Base-by-base conservation (phyloP, 1,284 basidiomycete species). In the Trichosporon asahii region DNA sequence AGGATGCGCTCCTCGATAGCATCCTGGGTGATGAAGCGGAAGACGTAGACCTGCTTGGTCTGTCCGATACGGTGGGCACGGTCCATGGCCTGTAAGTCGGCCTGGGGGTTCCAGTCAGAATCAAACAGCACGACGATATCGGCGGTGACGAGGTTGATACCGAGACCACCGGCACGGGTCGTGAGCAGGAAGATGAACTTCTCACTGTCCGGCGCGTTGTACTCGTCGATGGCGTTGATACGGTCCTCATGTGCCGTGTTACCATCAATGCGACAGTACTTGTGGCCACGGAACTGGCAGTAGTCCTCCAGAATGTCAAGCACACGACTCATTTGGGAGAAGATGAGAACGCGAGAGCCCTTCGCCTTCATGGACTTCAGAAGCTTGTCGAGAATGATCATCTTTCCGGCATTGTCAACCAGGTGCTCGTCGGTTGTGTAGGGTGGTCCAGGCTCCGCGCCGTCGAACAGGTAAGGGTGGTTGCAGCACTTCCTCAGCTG, bases 81-180 rank as follows among this genome's bases (percentile, higher is more conserved):
- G 81, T 99, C 96, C 97, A 99, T 98, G 6, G 97, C 97, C 82
- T 99, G 97, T 68, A 99, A 83, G 86, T 99, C 97, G 3, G 96
- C 96, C 84, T 99, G 96, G 0, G 97, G 96, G 83, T 99, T 99
- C 96, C 96, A 99, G 83, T 99, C 97, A 74, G 91, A 93, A 80
- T 99, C 97, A 76, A 98, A 99, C n/a, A 99, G 85, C 0, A 99
- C 90, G 63, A 99, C 96, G 68, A 98, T 88, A 82, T 99, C 97
- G 12, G 96, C 97, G 0, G 91, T 90, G 3, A 95, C 97, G 76
- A 99, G 84, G 82, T 99, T 99, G 85, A 99, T 99, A 72, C 97
- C 97, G 64, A 99, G 86, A 67, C 97, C 97, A 74, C 97, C 97
- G n/a, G 97, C 97, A 73, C 97, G 91, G 0, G 97, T 99, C 0